Conservation (phyloP, 306 rosid species). For the Delonix regia region DNA sequence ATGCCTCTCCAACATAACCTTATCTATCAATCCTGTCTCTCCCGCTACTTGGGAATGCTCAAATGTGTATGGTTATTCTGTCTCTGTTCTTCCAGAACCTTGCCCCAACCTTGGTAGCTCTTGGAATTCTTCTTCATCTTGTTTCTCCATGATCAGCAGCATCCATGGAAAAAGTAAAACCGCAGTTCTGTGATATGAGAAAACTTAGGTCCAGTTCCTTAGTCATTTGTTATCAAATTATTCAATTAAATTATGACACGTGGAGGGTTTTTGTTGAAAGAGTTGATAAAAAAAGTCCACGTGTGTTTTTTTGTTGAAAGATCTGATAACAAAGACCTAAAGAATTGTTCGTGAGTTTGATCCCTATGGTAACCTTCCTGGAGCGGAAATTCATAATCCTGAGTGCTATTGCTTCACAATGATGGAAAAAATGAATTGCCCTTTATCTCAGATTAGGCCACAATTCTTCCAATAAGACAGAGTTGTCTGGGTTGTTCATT, state of each 20-base stretch:
- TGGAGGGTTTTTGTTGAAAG: not conserved
- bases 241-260: not conserved
- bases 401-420: conserved; percentile 21
- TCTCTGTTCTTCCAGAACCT: conserved; percentile 76
- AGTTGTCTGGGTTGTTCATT: conserved; percentile 55
- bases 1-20: conserved; percentile 75
- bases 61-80: conserved; percentile 73
- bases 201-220: not conserved
- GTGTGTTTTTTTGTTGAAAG: not conserved
- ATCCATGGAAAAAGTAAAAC: conserved; percentile 47
- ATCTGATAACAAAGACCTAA: not conserved
- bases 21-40: conserved; percentile 56
- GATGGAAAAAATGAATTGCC: conserved; percentile 44
- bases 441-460: conserved; percentile 44
- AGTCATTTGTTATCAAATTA: not conserved
- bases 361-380: conserved; percentile 15
- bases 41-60: conserved; percentile 78
- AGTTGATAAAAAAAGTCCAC: not conserved
- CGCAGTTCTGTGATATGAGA: conserved; percentile 41
- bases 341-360: not conserved
- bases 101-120: conserved; percentile 61
- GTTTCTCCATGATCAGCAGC: conserved; percentile 44
- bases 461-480: conserved; percentile 72
- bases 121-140: conserved; percentile 55
- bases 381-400: conserved; percentile 36